Conservation (phyloP, 805 yeast genomes). For the Kuraishia borneana region DNA sequence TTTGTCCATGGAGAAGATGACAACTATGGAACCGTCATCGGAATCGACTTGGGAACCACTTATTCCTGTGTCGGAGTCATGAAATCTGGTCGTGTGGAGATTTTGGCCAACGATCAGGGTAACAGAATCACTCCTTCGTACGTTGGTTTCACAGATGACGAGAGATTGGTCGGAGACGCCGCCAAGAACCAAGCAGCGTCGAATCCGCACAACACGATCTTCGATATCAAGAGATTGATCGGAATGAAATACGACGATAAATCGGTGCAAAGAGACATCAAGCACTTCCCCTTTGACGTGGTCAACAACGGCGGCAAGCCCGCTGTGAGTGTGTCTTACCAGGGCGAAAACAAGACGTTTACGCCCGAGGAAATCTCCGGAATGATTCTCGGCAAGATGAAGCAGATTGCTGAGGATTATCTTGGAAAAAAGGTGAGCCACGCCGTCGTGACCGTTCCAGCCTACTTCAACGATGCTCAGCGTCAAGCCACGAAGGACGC, state of each 20-base stretch:
- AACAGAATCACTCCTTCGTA: slow-evolving; percentile 96
- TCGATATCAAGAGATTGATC: slow-evolving; percentile 92
- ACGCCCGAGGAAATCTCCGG: slow-evolving; percentile 94
- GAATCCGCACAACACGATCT: slow-evolving; percentile 89
- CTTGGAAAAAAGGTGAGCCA: slow-evolving; percentile 77
- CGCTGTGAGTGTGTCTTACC: slow-evolving; percentile 72
- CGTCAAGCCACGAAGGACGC: slow-evolving; percentile 93
- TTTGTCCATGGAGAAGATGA: slow-evolving; percentile 4
- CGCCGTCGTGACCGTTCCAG: slow-evolving; percentile 90
- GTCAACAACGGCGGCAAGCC: slow-evolving; percentile 79
- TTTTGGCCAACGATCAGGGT: slow-evolving; percentile 96
- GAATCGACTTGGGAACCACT: slow-evolving; percentile 96
- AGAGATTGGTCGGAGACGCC: slow-evolving; percentile 94
- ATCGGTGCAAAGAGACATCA: slow-evolving; percentile 68
- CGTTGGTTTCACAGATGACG: slow-evolving; percentile 93
- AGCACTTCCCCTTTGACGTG: slow-evolving; percentile 84
- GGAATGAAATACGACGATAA: slow-evolving; percentile 74
- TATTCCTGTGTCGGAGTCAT: slow-evolving; percentile 92
- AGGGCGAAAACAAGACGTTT: slow-evolving; percentile 78
- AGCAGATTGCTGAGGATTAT: slow-evolving; percentile 83
- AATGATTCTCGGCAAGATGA: slow-evolving; percentile 88
- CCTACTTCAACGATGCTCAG: slow-evolving; percentile 89
- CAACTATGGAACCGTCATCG: slow-evolving; percentile 21
- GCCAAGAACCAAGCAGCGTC: slow-evolving; percentile 98
- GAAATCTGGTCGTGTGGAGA: slow-evolving; percentile 81